A percentile compares a stretch with the other conserved stretches of the same genome.
Evolutionary conservation across 306 rosid species (phyloP).

Genomic region (Rosa lucieae): DNA sequence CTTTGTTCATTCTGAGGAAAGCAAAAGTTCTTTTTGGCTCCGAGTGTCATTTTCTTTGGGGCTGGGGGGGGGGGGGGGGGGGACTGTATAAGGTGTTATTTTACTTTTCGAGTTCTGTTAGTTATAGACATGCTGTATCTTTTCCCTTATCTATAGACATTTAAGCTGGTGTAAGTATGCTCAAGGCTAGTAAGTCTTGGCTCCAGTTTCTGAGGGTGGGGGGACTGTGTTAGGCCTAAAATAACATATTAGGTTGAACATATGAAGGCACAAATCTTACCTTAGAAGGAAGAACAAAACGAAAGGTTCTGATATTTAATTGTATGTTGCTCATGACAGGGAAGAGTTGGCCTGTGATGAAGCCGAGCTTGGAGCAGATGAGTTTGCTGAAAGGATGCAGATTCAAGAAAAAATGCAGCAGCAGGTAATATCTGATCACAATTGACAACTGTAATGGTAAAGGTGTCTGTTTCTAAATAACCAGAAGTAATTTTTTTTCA

Average conservation of each 20-base stretch:
- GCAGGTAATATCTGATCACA: constrained; percentile 42
- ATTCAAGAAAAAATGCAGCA: constrained; percentile 53
- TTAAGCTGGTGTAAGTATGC: not conserved
- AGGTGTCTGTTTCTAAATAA: constrained; percentile 26
- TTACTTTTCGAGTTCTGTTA: not conserved
- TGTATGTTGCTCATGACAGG: constrained; percentile 37
- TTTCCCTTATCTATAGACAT: not conserved
- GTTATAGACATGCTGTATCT: not conserved
- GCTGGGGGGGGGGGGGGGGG: not conserved
- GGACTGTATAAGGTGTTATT: not conserved
- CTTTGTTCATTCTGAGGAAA: not conserved
- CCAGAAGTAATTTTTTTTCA: constrained; percentile 24
- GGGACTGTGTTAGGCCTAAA: not conserved
- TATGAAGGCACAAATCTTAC: not conserved
- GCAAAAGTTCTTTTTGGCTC: not conserved
- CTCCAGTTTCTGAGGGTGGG: not conserved
- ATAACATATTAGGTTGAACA: not conserved
- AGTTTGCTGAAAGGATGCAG: constrained; percentile 56
- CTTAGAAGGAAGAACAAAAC: not conserved
- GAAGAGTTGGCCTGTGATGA: constrained; percentile 94
- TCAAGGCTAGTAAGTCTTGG: not conserved
- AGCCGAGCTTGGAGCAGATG: constrained; percentile 78
- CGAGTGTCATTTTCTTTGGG: not conserved
- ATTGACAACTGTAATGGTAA: constrained; percentile 1
- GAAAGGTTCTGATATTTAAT: not conserved